These are phyloP conservation scores for Fusarium pseudoanthophilum DNA, from an alignment of 2,329 filamentous ascomycete species.

Conservation along the genomic window DNA sequence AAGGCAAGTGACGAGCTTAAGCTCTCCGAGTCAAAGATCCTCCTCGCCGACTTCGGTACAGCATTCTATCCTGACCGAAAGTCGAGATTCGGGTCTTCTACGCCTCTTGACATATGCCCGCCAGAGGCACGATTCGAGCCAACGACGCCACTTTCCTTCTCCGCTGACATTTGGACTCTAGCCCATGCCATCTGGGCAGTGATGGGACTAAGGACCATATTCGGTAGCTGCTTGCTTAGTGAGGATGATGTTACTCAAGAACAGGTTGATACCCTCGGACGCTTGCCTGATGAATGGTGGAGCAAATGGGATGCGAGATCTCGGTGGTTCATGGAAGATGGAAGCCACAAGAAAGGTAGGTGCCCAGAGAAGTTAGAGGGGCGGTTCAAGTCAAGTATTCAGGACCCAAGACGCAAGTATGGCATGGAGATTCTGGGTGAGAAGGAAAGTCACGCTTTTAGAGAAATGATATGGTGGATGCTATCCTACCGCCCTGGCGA, in stretches of 20 bases:
- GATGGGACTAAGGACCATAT: conserved; percentile 37
- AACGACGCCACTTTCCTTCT: conserved; percentile 46
- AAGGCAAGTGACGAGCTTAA: conserved; percentile 44
- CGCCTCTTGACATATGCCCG: conserved; percentile 44
- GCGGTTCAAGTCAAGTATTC: conserved; percentile 9
- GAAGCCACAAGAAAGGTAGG: neutral
- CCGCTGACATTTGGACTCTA: conserved; percentile 55
- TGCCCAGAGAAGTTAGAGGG: neutral
- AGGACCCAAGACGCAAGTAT: neutral
- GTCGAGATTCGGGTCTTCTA: conserved; percentile 41
- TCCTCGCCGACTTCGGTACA: conserved; percentile 50
- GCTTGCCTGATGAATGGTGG: conserved; percentile 31
- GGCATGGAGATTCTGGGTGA: neutral
- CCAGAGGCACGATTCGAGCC: conserved; percentile 51
- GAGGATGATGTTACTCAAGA: conserved; percentile 25
- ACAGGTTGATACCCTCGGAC: conserved; percentile 33
- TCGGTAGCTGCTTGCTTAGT: conserved; percentile 5
- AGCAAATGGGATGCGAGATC: conserved; percentile 24
- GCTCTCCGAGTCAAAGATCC: conserved; percentile 32
- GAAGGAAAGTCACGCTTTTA: neutral
- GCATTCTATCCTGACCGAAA: conserved; percentile 45
- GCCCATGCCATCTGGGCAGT: conserved; percentile 51
- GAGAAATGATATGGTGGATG: conserved; percentile 23
- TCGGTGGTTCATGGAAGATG: conserved; percentile 11
- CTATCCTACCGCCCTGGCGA: neutral